Conservation (phyloP, 768 basidiomycete genomes). For the Gloeopeniophorella convolvens region DNA sequence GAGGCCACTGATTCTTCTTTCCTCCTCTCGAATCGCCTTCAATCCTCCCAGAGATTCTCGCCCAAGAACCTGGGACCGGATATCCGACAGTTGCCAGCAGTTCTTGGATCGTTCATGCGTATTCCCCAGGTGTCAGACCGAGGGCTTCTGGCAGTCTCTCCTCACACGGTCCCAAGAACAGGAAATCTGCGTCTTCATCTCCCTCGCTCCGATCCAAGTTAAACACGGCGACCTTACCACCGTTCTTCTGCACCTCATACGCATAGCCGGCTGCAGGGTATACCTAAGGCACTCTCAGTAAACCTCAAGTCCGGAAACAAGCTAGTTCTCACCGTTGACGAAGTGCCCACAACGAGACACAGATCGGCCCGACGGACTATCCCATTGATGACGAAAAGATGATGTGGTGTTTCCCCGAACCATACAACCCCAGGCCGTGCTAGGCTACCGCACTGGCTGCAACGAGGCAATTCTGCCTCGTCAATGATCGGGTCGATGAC, state of each 20-base stretch:
- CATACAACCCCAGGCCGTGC: slow-evolving; percentile 37
- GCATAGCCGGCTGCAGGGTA: slow-evolving; percentile 31
- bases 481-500: slow-evolving; percentile 23
- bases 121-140: slow-evolving; percentile 19
- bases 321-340: slow-evolving; percentile 23
- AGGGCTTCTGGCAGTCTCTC: slow-evolving; percentile 38
- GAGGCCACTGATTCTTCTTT: too few species aligned
- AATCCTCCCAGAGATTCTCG: too few species aligned
- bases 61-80: too few species aligned
- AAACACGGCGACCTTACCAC: slow-evolving; percentile 34
- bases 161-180: slow-evolving; percentile 47
- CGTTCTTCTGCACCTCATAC: slow-evolving; percentile 22
- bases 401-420: slow-evolving; percentile 33
- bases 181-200: slow-evolving; percentile 40
- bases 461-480: slow-evolving; percentile 29
- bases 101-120: too few species aligned
- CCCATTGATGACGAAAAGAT: slow-evolving; percentile 27
- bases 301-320: background rate
- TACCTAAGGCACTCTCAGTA: slow-evolving; percentile 22
- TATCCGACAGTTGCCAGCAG: too few species aligned
- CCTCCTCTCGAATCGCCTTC: too few species aligned
- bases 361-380: slow-evolving; percentile 29
- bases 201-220: slow-evolving; percentile 30
- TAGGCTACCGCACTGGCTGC: slow-evolving; percentile 28
- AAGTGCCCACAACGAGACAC: slow-evolving; percentile 36